Evolutionary conservation across 768 basidiomycete species (phyloP).

Genomic region (Holtermanniella nyarrowii): DNA sequence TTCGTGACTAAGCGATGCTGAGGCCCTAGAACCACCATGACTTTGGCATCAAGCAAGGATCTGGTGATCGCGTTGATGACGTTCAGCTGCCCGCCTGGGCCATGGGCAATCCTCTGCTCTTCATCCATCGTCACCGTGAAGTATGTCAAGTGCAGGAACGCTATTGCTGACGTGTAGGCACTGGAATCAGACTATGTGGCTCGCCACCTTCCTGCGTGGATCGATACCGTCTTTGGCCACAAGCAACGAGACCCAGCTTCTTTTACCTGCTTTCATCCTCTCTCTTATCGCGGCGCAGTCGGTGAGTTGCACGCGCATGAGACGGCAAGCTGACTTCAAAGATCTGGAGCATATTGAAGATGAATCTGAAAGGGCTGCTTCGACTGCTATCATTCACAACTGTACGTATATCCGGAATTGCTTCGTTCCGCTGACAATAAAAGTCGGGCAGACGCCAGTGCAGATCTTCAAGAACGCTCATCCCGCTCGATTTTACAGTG

Average conservation of each 20-base stretch:
- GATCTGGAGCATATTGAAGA: constrained; percentile 80
- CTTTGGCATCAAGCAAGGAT: constrained; percentile 39
- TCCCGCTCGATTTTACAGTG: constrained; percentile 58
- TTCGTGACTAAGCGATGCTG: background rate
- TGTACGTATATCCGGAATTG: constrained; percentile 48
- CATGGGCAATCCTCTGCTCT: constrained; percentile 67
- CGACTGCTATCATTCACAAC: constrained; percentile 90
- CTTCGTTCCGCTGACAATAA: background rate
- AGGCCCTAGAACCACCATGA: constrained; percentile 32
- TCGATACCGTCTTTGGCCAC: constrained; percentile 69
- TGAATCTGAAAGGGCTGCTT: constrained; percentile 78
- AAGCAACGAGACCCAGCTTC: constrained; percentile 59
- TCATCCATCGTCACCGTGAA: constrained; percentile 65
- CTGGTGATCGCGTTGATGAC: constrained; percentile 55
- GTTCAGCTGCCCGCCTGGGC: constrained; percentile 90
- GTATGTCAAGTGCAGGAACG: constrained; percentile 42
- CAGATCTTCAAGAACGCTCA: constrained; percentile 71
- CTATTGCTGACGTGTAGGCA: constrained; percentile 46
- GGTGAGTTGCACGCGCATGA: no score
- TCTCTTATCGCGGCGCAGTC: constrained; percentile 86
- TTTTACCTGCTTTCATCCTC: constrained; percentile 79
- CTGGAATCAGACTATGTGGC: constrained; percentile 81
- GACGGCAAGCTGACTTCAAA: constrained; percentile 33
- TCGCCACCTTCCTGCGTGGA: constrained; percentile 74
- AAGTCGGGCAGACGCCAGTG: constrained; percentile 84